Percentiles rank a stretch among this genome's conserved stretches.
These are phyloP conservation scores for Brassica balearica DNA, from an alignment of 441 rosid genomes.

Conservation along the genomic window DNA sequence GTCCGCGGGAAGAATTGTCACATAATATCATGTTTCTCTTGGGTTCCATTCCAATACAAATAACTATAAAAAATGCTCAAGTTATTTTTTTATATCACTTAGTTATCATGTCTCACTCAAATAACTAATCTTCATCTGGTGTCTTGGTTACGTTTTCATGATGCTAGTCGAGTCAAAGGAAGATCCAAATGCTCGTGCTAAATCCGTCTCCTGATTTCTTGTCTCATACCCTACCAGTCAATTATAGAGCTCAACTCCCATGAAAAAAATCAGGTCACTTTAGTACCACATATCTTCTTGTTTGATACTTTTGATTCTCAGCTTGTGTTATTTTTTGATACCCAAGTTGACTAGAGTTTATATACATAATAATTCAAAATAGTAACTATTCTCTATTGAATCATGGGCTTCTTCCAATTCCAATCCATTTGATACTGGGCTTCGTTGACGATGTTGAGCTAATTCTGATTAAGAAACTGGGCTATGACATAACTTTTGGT, in stretches of 20 bases:
- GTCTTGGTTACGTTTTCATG: conserved; percentile 75
- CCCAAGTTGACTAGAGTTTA: no score
- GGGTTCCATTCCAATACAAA: no score
- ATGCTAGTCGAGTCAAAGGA: conserved; percentile 71
- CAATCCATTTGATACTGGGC: neutral
- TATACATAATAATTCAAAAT: no score
- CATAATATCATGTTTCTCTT: no score
- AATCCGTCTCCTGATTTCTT: conserved; percentile 51
- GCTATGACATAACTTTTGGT: neutral
- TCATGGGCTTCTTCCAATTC: no score
- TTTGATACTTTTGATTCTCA: neutral
- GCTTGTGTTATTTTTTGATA: neutral
- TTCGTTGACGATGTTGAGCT: neutral
- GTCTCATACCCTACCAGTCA: neutral
- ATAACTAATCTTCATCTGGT: conserved; percentile 55
- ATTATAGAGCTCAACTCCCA: neutral
- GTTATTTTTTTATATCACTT: no score
- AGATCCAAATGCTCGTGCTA: conserved; percentile 71
- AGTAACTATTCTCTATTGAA: no score
- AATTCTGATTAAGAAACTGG: neutral
- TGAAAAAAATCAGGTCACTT: neutral
- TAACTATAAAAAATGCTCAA: no score
- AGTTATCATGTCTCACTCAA: no score
- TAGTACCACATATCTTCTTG: neutral
- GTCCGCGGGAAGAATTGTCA: no score